Evolutionary conservation across 352 stramenopile species (phyloP).

Genomic region (Globisporangium emineosum): DNA sequence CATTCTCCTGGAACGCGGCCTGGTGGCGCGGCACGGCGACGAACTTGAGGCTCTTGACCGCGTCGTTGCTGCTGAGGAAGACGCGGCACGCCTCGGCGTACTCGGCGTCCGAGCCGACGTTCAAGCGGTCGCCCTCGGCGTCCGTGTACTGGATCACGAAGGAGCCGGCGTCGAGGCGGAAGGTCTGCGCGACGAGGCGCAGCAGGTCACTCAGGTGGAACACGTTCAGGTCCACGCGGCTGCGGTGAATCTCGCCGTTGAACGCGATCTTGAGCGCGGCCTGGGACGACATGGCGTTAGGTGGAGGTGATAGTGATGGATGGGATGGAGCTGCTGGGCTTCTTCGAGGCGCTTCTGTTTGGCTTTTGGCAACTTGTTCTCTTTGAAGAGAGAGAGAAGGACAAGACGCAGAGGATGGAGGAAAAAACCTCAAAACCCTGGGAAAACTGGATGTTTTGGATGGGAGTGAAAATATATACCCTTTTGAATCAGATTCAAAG

Average conservation of each 20-base stretch:
- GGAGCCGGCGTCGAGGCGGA: constrained; percentile 36
- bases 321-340: not conserved
- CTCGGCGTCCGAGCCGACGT: constrained; percentile 63
- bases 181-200: constrained; percentile 58
- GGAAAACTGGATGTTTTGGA: not conserved
- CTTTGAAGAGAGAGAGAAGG: not conserved
- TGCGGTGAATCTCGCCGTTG: constrained; percentile 78
- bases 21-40: constrained; percentile 41
- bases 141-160: constrained; percentile 78
- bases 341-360: constrained; percentile 2
- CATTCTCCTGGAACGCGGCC: constrained; percentile 40
- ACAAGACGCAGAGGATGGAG: not conserved
- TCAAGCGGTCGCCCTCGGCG: constrained; percentile 55
- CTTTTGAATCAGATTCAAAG: not conserved
- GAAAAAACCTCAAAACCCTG: constrained; percentile 7
- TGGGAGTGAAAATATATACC: not conserved
- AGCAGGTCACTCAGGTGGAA: constrained; percentile 50
- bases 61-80: constrained; percentile 32
- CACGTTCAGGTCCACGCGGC: constrained; percentile 51
- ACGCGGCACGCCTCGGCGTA: constrained; percentile 56
- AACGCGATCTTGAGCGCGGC: constrained; percentile 71
- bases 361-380: not conserved
- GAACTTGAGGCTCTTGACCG: constrained; percentile 69
- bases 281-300: constrained; percentile 27
- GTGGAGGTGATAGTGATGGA: not conserved